Base-by-base conservation (phyloP, 805 yeast species). In the Kuraishia piskuri region DNA sequence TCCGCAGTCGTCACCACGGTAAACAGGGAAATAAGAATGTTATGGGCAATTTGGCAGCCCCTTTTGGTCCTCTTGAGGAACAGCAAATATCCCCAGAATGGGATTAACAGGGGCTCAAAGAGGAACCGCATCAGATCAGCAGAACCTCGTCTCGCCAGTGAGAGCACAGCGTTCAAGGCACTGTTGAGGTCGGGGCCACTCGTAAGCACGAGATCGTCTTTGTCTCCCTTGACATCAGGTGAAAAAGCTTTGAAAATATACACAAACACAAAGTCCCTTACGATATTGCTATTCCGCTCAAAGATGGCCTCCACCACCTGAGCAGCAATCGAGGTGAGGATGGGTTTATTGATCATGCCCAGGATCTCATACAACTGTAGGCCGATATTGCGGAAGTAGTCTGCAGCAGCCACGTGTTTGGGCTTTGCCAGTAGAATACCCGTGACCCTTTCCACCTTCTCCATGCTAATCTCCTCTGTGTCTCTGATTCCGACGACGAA, bases 401-500 rank as follows among this genome's bases (percentile, higher is more conserved):
- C 73, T 0, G 63, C 65, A 0, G 82, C 71, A 1, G 73, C 53
- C 8, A 84, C 61, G 0, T 63, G 60, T 49, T 67, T 69, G 0
- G 97, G 97, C 55, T 83, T 83, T 19, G 83, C 68, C 25, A 86
- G 64, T 17, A 92, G 65, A 1, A 89, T 74, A 46, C 76, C 77
- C n/a, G 87, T 80, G 1, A 88, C 86, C 54, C 83, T 79, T 24
- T 80, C 82, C 50, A 88, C 73, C 58, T 82, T 86, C 31, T 80
- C 82, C n/a, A 83, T 67, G 57, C 83, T 83, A 14, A 90, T 67
- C 12, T 81, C 83, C 53, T 86, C 92, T 52, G 76, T 74, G 46
- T 89, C 95, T 54, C 96, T 72, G 23, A 88, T 71, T 0, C 96
- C 96, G 14, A 87, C 71, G 0, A 88, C 74, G 57, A 88, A 82